A percentile compares a stretch with the other conserved stretches of the same genome.
Evolutionary conservation across 108 stramenopile species (phyloP).

Genomic region (Discostella stelligeroides): DNA sequence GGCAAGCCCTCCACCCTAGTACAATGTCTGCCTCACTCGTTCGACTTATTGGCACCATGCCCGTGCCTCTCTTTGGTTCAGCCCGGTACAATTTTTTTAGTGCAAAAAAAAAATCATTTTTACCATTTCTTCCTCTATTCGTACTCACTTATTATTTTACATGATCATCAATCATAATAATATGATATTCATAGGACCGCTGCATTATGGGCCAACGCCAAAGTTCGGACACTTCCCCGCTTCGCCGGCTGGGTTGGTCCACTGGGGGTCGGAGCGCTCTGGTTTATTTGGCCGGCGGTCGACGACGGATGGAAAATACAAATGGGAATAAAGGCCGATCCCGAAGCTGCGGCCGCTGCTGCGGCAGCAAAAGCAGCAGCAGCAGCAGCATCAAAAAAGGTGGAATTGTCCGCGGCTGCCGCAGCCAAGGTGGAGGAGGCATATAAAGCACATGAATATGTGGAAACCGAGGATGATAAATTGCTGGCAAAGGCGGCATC

Average conservation of each 20-base stretch:
- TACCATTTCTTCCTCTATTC: too few species aligned
- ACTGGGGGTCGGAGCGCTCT: constrained; percentile 42
- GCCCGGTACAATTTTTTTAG: too few species aligned
- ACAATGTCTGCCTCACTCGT: constrained; percentile 26
- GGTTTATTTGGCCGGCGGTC: constrained; percentile 65
- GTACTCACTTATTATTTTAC: too few species aligned
- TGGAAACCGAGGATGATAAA: constrained; percentile 41
- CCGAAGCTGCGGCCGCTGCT: constrained; percentile 34
- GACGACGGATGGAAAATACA: constrained; percentile 52
- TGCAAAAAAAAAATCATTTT: too few species aligned
- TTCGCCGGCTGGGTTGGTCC: constrained; percentile 52
- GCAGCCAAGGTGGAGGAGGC: constrained; percentile 28
- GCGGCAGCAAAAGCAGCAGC: constrained; percentile 12
- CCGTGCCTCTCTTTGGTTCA: constrained; percentile 52
- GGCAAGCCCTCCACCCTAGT: too few species aligned
- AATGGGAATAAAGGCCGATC: constrained; percentile 50
- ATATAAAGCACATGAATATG: constrained; percentile 25
- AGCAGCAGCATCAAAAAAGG: background rate
- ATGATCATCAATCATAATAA: too few species aligned
- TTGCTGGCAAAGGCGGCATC: constrained; percentile 32
- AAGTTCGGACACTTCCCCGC: constrained; percentile 35
- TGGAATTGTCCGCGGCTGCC: constrained; percentile 19
- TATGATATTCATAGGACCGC: constrained; percentile 36
- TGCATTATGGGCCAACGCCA: constrained; percentile 20
- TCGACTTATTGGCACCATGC: constrained; percentile 29